Conservation (phyloP, 2,329 filamentous ascomycete genomes). For the Sclerotinia subarctica region DNA sequence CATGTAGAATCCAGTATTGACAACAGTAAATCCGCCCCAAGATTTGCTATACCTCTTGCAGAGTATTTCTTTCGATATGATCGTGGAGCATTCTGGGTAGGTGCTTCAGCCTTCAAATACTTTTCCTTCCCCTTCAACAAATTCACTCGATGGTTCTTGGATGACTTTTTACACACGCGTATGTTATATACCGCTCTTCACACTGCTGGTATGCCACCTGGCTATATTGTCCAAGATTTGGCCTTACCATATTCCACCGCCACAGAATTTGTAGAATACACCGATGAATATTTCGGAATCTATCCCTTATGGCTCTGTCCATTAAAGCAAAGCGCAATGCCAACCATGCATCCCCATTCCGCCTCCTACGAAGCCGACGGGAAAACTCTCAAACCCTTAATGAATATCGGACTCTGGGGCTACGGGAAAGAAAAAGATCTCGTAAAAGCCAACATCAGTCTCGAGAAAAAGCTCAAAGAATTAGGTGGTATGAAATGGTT, state of each 20-base stretch:
- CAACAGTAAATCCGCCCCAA: conserved; percentile 12
- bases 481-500: conserved; percentile 82
- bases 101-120: conserved; percentile 57
- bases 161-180: conserved; percentile 59
- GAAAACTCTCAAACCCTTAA: conserved; percentile 44
- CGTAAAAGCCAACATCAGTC: conserved; percentile 63
- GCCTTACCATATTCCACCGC: conserved; percentile 53
- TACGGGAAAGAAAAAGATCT: conserved; percentile 70
- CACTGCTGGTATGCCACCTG: conserved; percentile 51
- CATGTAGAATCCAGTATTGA: conserved; percentile 48
- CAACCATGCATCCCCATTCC: conserved; percentile 39
- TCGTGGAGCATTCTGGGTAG: conserved; percentile 63
- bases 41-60: conserved; percentile 45
- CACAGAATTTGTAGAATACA: conserved; percentile 51
- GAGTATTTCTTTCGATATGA: conserved; percentile 62
- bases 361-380: conserved; percentile 28
- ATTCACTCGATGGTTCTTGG: conserved; percentile 55
- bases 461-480: conserved; percentile 66
- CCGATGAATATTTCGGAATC: conserved; percentile 45
- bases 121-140: conserved; percentile 59
- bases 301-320: conserved; percentile 61
- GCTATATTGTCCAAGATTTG: conserved; percentile 62
- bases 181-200: conserved; percentile 63
- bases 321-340: conserved; percentile 39
- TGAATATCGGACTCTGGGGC: conserved; percentile 76